Evolutionary conservation across 208 protist species (phyloP), one percentile per base, ranked within the genome.

Genomic region (Giardia muris): DNA sequence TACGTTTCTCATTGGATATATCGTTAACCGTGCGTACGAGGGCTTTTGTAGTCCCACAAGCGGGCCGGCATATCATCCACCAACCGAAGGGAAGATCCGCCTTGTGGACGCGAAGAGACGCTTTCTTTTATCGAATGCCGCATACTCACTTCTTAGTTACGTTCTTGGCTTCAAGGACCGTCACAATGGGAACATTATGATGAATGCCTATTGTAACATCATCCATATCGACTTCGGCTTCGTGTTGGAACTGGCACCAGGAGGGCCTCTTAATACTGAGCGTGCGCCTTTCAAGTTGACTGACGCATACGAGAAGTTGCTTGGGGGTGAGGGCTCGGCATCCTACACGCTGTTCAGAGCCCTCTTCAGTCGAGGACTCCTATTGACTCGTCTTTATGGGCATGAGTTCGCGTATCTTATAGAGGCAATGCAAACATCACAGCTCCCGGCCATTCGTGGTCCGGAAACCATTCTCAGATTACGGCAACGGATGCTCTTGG

Each of bases 181-280:
- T 1, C 87, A 90, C 44, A 90, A 90, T n/a, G 87, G 87, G n/a
- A 90, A 90, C 45, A 90, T 90, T 10, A 90, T 90, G 87, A 2
- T 90, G 0, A 90, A 90, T 1, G n/a, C 46, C n/a, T 4, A 90
- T n/a, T 22, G 87, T 2, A 2, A 2, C 2, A n/a, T 90, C 19
- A 47, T 90, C 2, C 43, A 90, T 47, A 90, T 90, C 43, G 87
- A 90, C 45, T 90, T 90, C 45, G 87, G 87, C n/a, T 90, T 90
- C 48, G n/a, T 90, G 0, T 47, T 90, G n/a, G 87, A 90, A 2
- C 19, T 47, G 1, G 87, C 87, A 2, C 87, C 87, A 48, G 87
- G 87, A 1, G 87, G 87, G 48, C 4, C 19, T 0, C 48, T 90
- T 90, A 47, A 22, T 4, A 47, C 45, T 47, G 87, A 90, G 48